Conservation (phyloP, 2,329 filamentous ascomycete species). For the Colletotrichum musae region DNA sequence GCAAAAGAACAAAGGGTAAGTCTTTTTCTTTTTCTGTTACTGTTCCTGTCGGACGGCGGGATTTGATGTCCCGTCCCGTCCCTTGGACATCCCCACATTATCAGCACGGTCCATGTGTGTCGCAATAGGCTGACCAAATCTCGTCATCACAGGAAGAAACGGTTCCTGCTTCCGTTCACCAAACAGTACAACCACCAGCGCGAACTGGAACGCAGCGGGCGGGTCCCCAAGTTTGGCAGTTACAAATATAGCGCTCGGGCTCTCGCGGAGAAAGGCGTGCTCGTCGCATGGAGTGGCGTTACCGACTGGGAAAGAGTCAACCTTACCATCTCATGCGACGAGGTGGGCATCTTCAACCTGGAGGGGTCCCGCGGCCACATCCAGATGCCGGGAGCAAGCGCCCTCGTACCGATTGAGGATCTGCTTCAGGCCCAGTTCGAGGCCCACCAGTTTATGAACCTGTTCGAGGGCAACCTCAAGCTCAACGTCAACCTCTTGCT, state of each 20-base stretch:
- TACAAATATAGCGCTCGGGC: conserved; percentile 96
- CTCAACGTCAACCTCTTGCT: conserved; percentile 97
- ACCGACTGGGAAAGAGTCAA: conserved; percentile 92
- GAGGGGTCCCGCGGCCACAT: conserved; percentile 93
- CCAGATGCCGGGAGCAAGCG: conserved; percentile 94
- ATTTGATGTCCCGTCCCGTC: neutral
- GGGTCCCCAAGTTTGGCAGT: conserved; percentile 93
- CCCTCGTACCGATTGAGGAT: conserved; percentile 91
- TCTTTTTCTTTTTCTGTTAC: conserved; percentile 26
- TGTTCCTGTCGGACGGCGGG: conserved; percentile 9
- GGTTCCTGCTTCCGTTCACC: conserved; percentile 95
- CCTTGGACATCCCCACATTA: conserved; percentile 21
- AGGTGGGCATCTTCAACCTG: conserved; percentile 93
- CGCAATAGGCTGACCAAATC: conserved; percentile 44
- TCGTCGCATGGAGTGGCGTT: conserved; percentile 92
- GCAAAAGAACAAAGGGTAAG: conserved; percentile 93
- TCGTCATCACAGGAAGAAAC: conserved; percentile 76
- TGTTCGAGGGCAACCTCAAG: conserved; percentile 88
- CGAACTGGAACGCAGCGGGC: conserved; percentile 91
- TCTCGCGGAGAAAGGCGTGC: conserved; percentile 91
- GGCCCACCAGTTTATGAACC: conserved; percentile 93
- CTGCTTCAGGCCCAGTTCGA: conserved; percentile 97
- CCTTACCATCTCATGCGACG: conserved; percentile 92
- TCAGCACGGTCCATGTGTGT: conserved; percentile 38
- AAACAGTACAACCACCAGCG: conserved; percentile 99